A percentile compares a stretch with the other conserved stretches of the same genome.
phyloP scores from a whole-genome alignment of 2,329 filamentous ascomycete species.

The Ophiosphaerella herpotricha region DNA sequence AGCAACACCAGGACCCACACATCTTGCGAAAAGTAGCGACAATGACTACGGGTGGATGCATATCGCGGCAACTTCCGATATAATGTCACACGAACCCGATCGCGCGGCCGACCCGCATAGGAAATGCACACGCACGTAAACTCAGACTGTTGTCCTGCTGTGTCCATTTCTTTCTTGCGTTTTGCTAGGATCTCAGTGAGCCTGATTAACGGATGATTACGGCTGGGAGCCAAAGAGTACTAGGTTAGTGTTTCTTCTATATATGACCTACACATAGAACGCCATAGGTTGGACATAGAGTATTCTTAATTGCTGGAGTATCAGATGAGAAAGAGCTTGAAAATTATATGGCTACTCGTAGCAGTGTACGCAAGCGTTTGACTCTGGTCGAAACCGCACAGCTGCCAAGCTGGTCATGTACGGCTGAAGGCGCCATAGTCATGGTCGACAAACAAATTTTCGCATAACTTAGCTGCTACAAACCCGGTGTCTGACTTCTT shows the following conservation, averaged over 20 bases:
- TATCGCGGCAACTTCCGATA: background rate
- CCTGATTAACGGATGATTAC: background rate
- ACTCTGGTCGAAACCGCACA: background rate
- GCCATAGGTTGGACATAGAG: too few relatives aligned
- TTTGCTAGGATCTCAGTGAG: background rate
- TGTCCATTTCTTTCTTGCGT: background rate
- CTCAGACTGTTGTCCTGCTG: conserved; percentile 11
- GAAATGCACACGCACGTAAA: conserved; percentile 10
- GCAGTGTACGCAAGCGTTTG: background rate
- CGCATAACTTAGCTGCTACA: too few relatives aligned
- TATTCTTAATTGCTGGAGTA: too few relatives aligned
- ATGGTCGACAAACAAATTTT: too few relatives aligned
- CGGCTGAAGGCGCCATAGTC: too few relatives aligned
- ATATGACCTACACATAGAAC: too few relatives aligned
- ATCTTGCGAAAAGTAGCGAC: background rate
- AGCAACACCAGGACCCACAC: background rate
- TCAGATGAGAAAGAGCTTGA: too few relatives aligned
- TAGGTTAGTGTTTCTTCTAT: too few relatives aligned
- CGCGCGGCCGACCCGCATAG: conserved; percentile 15
- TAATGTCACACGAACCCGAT: conserved; percentile 18
- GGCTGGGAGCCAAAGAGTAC: background rate
- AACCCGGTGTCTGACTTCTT: background rate
- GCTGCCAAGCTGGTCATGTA: too few relatives aligned
- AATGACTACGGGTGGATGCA: background rate
- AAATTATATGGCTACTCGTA: too few relatives aligned